A percentile compares a stretch with the other conserved stretches of the same genome.
Conservation (phyloP, 345 rosid genomes). For the Brassica rapa region DNA sequence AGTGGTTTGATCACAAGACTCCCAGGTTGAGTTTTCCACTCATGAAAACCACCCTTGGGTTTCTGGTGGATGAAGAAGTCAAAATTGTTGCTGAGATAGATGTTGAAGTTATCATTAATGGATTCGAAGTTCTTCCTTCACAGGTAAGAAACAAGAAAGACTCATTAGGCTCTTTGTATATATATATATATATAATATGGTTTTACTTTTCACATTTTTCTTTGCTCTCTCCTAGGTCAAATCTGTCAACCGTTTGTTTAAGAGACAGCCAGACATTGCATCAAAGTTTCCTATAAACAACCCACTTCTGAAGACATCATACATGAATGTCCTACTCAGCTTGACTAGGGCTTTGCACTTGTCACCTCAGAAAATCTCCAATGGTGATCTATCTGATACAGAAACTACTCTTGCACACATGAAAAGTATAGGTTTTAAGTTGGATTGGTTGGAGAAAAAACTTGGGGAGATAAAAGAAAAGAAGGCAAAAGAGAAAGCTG, state of each 20-base stretch:
- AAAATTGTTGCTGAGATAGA: background rate
- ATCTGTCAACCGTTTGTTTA: background rate
- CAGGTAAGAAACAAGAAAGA: background rate
- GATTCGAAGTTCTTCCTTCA: background rate
- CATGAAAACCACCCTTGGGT: background rate
- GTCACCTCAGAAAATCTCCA: background rate
- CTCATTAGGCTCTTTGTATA: too few species aligned
- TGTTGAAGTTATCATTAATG: background rate
- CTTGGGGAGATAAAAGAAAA: background rate
- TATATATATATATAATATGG: background rate
- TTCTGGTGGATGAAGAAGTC: background rate
- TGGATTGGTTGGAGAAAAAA: background rate
- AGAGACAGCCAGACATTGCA: background rate
- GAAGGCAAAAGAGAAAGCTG: background rate
- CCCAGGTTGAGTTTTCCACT: background rate
- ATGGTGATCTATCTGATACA: background rate
- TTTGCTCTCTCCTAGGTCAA: background rate
- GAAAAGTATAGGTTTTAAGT: background rate
- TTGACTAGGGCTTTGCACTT: background rate
- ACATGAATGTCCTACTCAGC: background rate
- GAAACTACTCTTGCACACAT: background rate
- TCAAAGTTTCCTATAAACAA: background rate
- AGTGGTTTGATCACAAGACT: background rate
- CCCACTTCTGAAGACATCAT: background rate
- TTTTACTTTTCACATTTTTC: background rate